Evolutionary conservation across 2,329 filamentous ascomycete species (phyloP).

Genomic region (Phialophora chinensis): DNA sequence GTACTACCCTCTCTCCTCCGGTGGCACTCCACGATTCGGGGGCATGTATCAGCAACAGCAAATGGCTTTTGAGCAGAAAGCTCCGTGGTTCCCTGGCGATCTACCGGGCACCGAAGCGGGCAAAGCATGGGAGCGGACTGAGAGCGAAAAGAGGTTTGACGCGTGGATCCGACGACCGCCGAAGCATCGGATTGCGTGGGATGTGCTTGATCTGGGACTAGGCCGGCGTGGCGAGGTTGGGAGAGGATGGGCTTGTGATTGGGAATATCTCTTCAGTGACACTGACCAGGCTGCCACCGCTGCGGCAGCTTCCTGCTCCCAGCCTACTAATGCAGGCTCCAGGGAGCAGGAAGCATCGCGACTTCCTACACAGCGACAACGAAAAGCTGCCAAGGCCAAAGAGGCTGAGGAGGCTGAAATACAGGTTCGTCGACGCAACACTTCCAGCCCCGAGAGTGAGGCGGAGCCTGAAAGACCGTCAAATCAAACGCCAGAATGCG

Average conservation of each 20-base stretch:
- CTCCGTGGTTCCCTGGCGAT: constrained; percentile 86
- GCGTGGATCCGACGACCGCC: constrained; percentile 80
- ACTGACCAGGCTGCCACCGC: not conserved
- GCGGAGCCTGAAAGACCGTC: constrained; percentile 18
- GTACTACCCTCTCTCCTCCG: constrained; percentile 78
- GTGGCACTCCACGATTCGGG: constrained; percentile 80
- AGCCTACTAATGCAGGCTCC: not conserved
- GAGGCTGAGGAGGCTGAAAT: constrained; percentile 19
- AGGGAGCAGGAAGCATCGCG: not conserved
- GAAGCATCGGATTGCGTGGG: constrained; percentile 78
- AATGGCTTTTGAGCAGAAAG: constrained; percentile 76
- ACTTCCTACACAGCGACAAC: constrained; percentile 34
- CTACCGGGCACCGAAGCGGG: constrained; percentile 80
- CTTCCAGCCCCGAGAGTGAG: constrained; percentile 33
- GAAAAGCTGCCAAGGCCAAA: constrained; percentile 35
- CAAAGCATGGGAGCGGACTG: constrained; percentile 73
- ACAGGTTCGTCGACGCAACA: constrained; percentile 27
- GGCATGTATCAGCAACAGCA: constrained; percentile 81
- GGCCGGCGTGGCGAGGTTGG: constrained; percentile 82
- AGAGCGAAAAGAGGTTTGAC: constrained; percentile 64
- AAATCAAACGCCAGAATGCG: constrained; percentile 37
- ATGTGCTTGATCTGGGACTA: constrained; percentile 73
- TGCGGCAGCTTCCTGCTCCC: not conserved
- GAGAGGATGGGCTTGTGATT: constrained; percentile 81
- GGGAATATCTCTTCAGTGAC: constrained; percentile 67